Evolutionary conservation across 2,329 filamentous ascomycete genomes (phyloP), one percentile per base, ranked within the genome.

Genomic region (Calonectria naviculata): DNA sequence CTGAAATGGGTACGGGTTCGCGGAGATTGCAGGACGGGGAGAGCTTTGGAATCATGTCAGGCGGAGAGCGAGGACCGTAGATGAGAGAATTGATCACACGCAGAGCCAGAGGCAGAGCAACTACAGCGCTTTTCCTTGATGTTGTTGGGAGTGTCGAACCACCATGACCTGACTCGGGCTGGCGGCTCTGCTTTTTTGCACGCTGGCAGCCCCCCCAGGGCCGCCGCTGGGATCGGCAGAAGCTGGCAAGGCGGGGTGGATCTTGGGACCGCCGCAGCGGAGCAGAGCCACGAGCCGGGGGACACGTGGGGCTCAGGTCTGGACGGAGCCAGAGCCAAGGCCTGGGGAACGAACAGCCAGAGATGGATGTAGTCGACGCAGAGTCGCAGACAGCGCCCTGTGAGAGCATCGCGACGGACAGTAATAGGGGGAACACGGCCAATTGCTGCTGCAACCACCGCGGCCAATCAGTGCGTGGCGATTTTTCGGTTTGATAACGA

Each of bases 131-230:
- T 36, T 54, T 36, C 34, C 58, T 64, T 17, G 60, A 63, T 68
- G 70, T 67, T 67, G 65, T 67, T 66, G 68, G 42, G 56, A 63
- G 31, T 56, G 63, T 77, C 75, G 76, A 78, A 78, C 76, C 75
- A 78, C 72, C 38, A 78, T 78, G 73, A 66, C n/a, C 76, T 75
- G 76, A 78, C 68, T 44, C 36, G 70, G 70, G 68, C 60, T 41
- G 28, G 68, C 67, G 71, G 70, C 61, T 74, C 61, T 72, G 67
- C 61, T 41, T 61, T 26, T 41, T 61, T 26, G 17, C 34, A 44
- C 36, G 38, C 46, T 56, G 61, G 52, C 28, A 36, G 10, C 63
- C 46, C 28, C n/a, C 41, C 28, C n/a, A 42, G 26, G 24, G 36
- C 63, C 17, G 28, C 26, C 42, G 21, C 24, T 24, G 28, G 52